Evolutionary conservation across 192 early-diverging fungal species (phyloP).

Genomic region (Obelidium mucronatum): DNA sequence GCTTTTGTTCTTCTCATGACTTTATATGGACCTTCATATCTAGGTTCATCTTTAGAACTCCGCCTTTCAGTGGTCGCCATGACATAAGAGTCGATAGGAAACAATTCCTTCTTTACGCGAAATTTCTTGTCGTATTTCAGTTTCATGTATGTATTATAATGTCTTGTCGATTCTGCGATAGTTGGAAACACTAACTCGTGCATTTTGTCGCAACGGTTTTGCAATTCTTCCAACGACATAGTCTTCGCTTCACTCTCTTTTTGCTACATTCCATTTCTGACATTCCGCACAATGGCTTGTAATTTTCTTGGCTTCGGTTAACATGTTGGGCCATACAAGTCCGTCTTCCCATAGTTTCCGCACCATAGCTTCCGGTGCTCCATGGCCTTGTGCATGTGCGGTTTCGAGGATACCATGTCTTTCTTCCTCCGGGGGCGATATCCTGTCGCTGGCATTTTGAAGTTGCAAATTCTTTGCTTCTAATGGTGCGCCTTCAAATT

Average conservation of each 20-base stretch:
- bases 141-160: background rate
- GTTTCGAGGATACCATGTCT: background rate
- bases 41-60: too few species aligned
- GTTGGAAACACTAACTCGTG: constrained; percentile 1
- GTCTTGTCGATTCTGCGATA: background rate
- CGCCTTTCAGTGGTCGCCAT: constrained; percentile 19
- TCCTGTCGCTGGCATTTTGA: background rate
- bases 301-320: background rate
- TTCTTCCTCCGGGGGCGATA: background rate
- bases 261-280: too few species aligned
- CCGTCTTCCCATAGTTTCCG: background rate
- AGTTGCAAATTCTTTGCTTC: background rate
- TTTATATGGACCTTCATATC: constrained; percentile 43
- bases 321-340: background rate
- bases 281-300: background rate
- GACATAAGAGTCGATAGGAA: constrained; percentile 14
- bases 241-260: background rate
- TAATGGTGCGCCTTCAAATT: background rate
- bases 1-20: constrained; percentile 12
- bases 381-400: background rate
- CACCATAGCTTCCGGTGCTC: background rate
- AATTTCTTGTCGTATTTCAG: background rate
- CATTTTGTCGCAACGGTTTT: background rate
- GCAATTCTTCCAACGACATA: background rate
- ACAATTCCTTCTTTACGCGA: background rate